Conservation (phyloP, 495 filamentous ascomycete species). For the Penicillium cosmopolitanum region DNA sequence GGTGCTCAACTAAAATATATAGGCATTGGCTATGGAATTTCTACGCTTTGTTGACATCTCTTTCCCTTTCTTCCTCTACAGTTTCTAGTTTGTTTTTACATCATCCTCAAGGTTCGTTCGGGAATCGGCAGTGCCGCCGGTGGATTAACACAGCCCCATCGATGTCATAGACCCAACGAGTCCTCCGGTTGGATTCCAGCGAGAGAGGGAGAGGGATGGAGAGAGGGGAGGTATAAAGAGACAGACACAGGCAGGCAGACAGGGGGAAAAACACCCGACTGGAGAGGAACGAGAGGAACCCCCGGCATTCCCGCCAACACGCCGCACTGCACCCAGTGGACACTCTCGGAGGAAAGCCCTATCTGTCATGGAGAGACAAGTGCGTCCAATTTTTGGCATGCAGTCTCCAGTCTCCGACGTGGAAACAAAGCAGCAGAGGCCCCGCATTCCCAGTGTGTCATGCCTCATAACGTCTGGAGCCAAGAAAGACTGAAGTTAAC, state of each 20-base stretch:
- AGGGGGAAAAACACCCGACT: neutral
- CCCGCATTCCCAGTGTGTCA: slow-evolving; percentile 32
- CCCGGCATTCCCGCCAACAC: neutral
- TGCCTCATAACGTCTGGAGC: slow-evolving; percentile 3
- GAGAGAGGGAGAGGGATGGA: neutral
- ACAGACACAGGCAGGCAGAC: too few relatives aligned
- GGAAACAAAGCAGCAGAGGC: slow-evolving; percentile 23
- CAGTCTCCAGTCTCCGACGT: slow-evolving; percentile 12
- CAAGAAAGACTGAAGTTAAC: neutral
- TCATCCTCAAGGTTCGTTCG: slow-evolving; percentile 5
- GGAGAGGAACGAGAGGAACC: slow-evolving; percentile 5
- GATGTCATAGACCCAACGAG: slow-evolving; percentile 24
- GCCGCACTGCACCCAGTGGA: neutral
- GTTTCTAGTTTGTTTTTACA: neutral
- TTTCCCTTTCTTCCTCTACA: neutral
- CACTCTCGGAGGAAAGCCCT: neutral
- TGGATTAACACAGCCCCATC: slow-evolving; percentile 27
- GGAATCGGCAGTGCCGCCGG: slow-evolving; percentile 13
- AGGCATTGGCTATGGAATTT: too few relatives aligned
- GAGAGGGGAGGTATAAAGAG: too few relatives aligned
- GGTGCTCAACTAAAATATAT: too few relatives aligned
- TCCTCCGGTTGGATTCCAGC: neutral
- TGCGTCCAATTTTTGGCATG: slow-evolving; percentile 18
- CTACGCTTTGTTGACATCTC: neutral
- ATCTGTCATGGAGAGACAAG: slow-evolving; percentile 10